A percentile compares a stretch with the other conserved stretches of the same genome.
These are phyloP conservation scores for Platanus orientalis DNA, from an alignment of 164 flowering plant species.

Conservation along the genomic window DNA sequence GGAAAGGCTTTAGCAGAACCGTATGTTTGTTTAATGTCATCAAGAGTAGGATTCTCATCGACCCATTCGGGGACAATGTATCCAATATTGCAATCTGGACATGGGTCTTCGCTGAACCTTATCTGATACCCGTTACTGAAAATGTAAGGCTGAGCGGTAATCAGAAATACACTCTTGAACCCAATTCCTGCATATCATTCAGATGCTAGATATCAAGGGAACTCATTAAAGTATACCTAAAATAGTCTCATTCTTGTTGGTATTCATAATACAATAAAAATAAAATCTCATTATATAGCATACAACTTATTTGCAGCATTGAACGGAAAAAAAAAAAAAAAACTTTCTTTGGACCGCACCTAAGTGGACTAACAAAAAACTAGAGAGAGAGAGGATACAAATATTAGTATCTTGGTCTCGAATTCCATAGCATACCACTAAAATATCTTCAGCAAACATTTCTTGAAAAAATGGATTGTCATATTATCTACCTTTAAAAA, in stretches of 20 bases:
- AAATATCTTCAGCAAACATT: too few species aligned
- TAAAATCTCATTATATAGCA: too few species aligned
- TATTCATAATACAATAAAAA: too few species aligned
- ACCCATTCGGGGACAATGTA: conserved; percentile 79
- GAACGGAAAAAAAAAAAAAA: too few species aligned
- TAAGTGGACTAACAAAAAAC: too few species aligned
- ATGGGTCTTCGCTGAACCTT: conserved; percentile 48
- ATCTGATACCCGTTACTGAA: conserved; percentile 73
- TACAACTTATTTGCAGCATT: too few species aligned
- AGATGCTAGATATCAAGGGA: not conserved
- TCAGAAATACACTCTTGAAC: conserved; percentile 71
- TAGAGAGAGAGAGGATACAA: too few species aligned
- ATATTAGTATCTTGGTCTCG: too few species aligned
- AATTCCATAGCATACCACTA: too few species aligned
- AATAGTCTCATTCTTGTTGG: too few species aligned
- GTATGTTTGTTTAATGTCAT: conserved; percentile 34
- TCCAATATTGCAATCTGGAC: conserved; percentile 41
- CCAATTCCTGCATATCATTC: conserved; percentile 50
- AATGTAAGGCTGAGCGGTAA: conserved; percentile 51
- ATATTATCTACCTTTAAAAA: too few species aligned
- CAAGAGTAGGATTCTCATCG: conserved; percentile 42
- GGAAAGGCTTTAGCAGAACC: conserved; percentile 41
- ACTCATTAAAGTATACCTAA: not conserved
- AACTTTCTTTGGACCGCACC: not conserved
- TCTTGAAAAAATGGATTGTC: too few species aligned